These are phyloP conservation scores for Kodamaea plutei DNA, from an alignment of 1,139 yeast genomes.

Conservation along the genomic window DNA sequence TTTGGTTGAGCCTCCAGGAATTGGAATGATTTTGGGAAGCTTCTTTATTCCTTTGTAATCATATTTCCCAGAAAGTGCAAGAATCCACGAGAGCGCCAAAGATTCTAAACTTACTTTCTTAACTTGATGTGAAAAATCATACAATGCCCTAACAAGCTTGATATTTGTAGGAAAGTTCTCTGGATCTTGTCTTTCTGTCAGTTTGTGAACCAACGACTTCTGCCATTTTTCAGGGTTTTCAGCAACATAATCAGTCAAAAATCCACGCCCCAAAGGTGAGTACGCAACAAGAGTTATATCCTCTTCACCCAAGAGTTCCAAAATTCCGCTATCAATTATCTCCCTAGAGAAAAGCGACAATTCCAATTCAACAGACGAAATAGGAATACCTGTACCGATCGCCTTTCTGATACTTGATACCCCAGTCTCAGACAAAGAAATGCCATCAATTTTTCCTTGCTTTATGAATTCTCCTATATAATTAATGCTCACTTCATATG, in stretches of 20 bases:
- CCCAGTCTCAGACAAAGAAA: constrained; percentile 69
- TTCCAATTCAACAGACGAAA: constrained; percentile 72
- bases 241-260: constrained; percentile 58
- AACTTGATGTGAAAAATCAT: constrained; percentile 45
- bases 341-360: constrained; percentile 65
- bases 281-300: constrained; percentile 71
- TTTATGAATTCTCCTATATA: constrained; percentile 50
- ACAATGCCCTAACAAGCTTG: constrained; percentile 36
- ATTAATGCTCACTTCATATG: constrained; percentile 47
- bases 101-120: constrained; percentile 56
- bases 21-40: constrained; percentile 63
- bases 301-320: constrained; percentile 43
- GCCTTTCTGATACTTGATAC: constrained; percentile 59
- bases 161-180: constrained; percentile 55
- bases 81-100: constrained; percentile 71
- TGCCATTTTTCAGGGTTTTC: constrained; percentile 30
- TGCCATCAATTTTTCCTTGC: constrained; percentile 56
- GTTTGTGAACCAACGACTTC: constrained; percentile 17
- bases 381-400: constrained; percentile 38
- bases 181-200: constrained; percentile 52
- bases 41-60: constrained; percentile 31
- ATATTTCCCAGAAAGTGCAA: constrained; percentile 27
- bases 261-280: constrained; percentile 80
- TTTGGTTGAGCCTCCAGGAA: constrained; percentile 67
- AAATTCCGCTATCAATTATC: constrained; percentile 56